These are phyloP conservation scores for Backusella westeae DNA, from an alignment of 192 early-diverging fungal genomes.

Conservation along the genomic window DNA sequence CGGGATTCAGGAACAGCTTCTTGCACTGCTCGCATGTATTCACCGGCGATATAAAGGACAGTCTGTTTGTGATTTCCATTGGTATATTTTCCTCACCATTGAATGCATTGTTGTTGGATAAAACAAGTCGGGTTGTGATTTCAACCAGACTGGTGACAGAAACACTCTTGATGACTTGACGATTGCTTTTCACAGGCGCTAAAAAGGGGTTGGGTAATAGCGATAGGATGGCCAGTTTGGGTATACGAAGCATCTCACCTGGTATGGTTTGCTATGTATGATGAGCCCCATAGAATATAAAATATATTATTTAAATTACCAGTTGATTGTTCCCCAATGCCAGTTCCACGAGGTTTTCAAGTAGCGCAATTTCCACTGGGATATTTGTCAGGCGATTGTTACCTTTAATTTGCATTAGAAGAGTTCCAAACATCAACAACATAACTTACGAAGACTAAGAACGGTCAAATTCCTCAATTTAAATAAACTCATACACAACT, in stretches of 20 bases:
- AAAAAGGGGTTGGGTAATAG: background rate
- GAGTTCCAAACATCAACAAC: background rate
- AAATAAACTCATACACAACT: slow-evolving; percentile 40
- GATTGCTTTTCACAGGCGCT: background rate
- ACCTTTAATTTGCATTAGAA: slow-evolving; percentile 10
- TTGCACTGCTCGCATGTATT: background rate
- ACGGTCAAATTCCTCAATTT: slow-evolving; percentile 44
- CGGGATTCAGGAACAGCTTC: background rate
- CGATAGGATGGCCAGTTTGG: background rate
- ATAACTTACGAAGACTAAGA: slow-evolving; percentile 43
- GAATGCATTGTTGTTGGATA: background rate
- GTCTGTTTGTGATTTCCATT: background rate
- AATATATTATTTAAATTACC: slow-evolving; percentile 14
- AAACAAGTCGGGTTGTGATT: background rate
- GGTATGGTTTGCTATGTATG: background rate
- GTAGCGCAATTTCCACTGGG: slow-evolving; percentile 43
- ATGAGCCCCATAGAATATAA: too few relatives aligned
- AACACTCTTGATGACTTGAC: background rate
- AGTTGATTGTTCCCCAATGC: slow-evolving; percentile 46
- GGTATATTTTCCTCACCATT: background rate
- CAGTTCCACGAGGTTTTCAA: slow-evolving; percentile 45
- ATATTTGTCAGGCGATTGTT: slow-evolving; percentile 43
- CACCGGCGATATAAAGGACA: background rate
- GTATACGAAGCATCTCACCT: background rate
- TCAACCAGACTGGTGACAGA: background rate